Evolutionary conservation across 2,329 filamentous ascomycete species (phyloP), one percentile per base, ranked within the genome.

Genomic region (Decorospora gaudefroyi): DNA sequence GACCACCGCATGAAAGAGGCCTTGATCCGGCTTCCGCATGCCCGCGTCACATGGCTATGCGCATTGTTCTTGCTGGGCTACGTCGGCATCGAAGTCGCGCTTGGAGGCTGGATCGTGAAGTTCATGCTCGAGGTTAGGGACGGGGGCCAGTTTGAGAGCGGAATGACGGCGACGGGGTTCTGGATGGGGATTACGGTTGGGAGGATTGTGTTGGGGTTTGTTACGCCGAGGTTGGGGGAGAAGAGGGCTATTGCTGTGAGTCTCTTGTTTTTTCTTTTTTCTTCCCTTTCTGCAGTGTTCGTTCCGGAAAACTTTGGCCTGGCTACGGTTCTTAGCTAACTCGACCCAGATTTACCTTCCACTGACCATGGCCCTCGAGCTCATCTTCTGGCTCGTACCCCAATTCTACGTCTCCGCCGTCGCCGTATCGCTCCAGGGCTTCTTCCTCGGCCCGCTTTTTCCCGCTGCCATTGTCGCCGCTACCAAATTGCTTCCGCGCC

Each of bases 161-260:
- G 89, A 2, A 82, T 93, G 72, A 83, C 82, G 0, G 85, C 84
- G 0, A 92, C 88, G 0, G 85, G 88, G 0, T 95, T 92, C 72
- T 95, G 90, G 90, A 78, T 89, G 29, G 90, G 89, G 0, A 77
- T 95, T 51, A 91, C 88, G 0, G 68, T 89, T 0, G 89, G 90
- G 0, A 76, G 90, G 1, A 73, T 93, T 2, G 66, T 84, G 0
- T 70, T 95, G 11, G 88, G 88, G 0, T 93, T 95, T 56, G 74
- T 91, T 3, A 95, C 89, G 1, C 84, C 85, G 2, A 74, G 78
- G 2, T 74, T 89, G 12, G 88, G 88, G 0, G 89, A 92, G 72
- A 88, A 86, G 64, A 63, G 76, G 25, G 71, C 75, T 22, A 76
- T 79, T 40, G 61, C 70, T 31, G 72, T 74, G 48, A 46, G 69